Conservation (phyloP, 1,284 basidiomycete genomes). For the Meira nashicola region DNA sequence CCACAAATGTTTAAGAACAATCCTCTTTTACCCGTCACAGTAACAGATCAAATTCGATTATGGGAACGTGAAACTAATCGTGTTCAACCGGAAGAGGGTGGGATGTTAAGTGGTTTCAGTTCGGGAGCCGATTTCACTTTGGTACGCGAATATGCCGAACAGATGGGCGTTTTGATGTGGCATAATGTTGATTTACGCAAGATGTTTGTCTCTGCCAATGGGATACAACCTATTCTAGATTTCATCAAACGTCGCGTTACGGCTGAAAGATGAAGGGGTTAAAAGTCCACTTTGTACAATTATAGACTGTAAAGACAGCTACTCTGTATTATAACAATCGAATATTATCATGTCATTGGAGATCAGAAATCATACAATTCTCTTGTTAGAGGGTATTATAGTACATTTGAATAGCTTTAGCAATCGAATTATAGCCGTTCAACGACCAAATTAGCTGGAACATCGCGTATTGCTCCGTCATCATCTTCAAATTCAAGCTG, state of each 20-base stretch:
- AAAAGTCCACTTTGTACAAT: too few relatives aligned
- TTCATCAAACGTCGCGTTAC: neutral
- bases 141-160: slow-evolving; percentile 76
- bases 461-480: slow-evolving; percentile 40
- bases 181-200: slow-evolving; percentile 69
- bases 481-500: slow-evolving; percentile 50
- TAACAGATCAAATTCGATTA: slow-evolving; percentile 93
- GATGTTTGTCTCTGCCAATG: slow-evolving; percentile 67
- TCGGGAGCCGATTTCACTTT: slow-evolving; percentile 80
- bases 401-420: too few relatives aligned
- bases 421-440: slow-evolving; percentile 33
- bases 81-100: slow-evolving; percentile 54
- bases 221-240: neutral
- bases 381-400: too few relatives aligned
- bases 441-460: slow-evolving; percentile 48
- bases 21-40: slow-evolving; percentile 84
- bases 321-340: too few relatives aligned
- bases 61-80: slow-evolving; percentile 97
- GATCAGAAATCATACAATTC: too few relatives aligned
- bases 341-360: too few relatives aligned
- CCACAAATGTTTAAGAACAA: slow-evolving; percentile 95
- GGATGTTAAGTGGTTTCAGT: slow-evolving; percentile 76
- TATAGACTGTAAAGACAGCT: too few relatives aligned
- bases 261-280: too few relatives aligned
- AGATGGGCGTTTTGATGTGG: slow-evolving; percentile 72